phyloP scores from a whole-genome alignment of 2,329 filamentous ascomycete genomes.

The Curvularia sp. region DNA sequence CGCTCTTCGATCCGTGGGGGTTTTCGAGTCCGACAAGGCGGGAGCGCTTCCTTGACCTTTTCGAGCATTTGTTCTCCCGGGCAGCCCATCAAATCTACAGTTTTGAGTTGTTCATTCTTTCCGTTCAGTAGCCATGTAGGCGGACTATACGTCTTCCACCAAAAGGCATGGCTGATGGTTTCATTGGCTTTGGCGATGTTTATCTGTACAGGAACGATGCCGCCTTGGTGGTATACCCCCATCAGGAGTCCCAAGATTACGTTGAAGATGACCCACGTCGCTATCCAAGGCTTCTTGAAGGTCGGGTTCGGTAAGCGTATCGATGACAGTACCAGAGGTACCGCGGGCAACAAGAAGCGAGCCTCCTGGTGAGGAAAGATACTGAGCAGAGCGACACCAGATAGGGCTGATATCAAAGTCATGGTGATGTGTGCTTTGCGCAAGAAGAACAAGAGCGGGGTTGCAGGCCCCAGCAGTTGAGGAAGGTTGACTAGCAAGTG shows the following conservation, averaged over 20 bases:
- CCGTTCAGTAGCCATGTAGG: constrained; percentile 81
- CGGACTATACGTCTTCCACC: constrained; percentile 88
- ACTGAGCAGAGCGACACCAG: constrained; percentile 73
- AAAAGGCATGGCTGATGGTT: constrained; percentile 71
- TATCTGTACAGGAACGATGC: constrained; percentile 76
- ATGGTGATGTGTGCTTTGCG: constrained; percentile 59
- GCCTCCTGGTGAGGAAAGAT: constrained; percentile 82
- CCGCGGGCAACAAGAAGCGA: constrained; percentile 76
- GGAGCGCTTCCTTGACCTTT: constrained; percentile 65
- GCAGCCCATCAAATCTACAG: constrained; percentile 77
- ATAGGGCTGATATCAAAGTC: constrained; percentile 75
- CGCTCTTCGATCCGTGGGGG: constrained; percentile 58
- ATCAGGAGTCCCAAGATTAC: constrained; percentile 71
- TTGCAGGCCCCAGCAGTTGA: constrained; percentile 61
- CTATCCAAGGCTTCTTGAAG: constrained; percentile 59
- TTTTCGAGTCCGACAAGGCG: constrained; percentile 47
- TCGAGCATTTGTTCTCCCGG: constrained; percentile 66
- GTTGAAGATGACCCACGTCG: constrained; percentile 74
- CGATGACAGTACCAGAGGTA: constrained; percentile 79
- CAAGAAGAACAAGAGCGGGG: constrained; percentile 59
- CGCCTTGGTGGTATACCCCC: constrained; percentile 84
- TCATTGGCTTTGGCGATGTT: constrained; percentile 73
- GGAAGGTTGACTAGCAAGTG: constrained; percentile 61
- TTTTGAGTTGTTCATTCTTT: constrained; percentile 74
- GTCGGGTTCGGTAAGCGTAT: constrained; percentile 69